A percentile compares a stretch with the other conserved stretches of the same genome.
phyloP scores from a whole-genome alignment of 345 rosid genomes.

The Linum trigynum region DNA sequence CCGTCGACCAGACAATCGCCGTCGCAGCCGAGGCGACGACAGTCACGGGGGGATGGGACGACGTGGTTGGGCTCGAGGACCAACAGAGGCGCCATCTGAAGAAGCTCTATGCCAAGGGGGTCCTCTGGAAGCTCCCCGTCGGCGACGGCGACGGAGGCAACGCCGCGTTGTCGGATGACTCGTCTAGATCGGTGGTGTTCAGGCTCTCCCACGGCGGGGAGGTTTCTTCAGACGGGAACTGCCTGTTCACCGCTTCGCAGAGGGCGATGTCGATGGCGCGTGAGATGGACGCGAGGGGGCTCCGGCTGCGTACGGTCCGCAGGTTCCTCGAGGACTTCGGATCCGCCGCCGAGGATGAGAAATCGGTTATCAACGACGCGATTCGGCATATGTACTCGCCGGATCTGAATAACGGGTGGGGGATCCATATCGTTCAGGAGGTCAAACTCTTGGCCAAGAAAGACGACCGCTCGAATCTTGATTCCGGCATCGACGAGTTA shows the following conservation, averaged over 20 bases:
- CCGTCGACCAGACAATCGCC: constrained; percentile 24
- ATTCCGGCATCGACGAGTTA: constrained; percentile 72
- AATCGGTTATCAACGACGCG: constrained; percentile 36
- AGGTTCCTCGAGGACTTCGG: constrained; percentile 63
- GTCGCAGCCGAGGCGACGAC: constrained; percentile 10
- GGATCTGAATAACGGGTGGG: constrained; percentile 99
- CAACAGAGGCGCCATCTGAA: constrained; percentile 71
- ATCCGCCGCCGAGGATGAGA: constrained; percentile 49
- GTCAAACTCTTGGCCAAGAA: constrained; percentile 71
- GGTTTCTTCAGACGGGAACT: constrained; percentile 92
- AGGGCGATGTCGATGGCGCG: constrained; percentile 53
- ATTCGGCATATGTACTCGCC: constrained; percentile 89
- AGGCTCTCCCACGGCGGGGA: constrained; percentile 85
- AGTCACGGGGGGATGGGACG: constrained; percentile 41
- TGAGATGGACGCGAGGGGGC: constrained; percentile 63
- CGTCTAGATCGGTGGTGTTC: constrained; percentile 50
- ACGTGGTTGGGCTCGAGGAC: constrained; percentile 79
- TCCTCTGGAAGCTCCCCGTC: constrained; percentile 78
- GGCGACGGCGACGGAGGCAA: constrained; percentile 6
- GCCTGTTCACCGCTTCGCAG: constrained; percentile 86
- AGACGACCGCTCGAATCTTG: constrained; percentile 56
- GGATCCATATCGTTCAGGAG: constrained; percentile 92
- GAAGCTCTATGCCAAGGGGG: constrained; percentile 68
- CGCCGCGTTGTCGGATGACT: too few relatives aligned
- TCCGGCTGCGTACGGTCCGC: constrained; percentile 56